Evolutionary conservation across 345 rosid species (phyloP), one percentile per base, ranked within the genome.

Genomic region (Sonneratia alba): DNA sequence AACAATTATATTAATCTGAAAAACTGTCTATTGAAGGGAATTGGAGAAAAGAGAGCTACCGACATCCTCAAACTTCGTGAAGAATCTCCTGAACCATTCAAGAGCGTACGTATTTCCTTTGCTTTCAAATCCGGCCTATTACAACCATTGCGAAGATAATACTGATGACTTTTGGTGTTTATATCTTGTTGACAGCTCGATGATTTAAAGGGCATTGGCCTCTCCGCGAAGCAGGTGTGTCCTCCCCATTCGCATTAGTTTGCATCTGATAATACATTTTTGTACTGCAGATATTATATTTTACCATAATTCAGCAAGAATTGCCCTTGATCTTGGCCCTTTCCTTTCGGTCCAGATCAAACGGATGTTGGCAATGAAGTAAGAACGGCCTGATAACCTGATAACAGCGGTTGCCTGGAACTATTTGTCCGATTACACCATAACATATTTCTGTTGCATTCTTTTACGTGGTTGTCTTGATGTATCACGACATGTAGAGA

Each of bases 1-100:
- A 2, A 51, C 15, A 70, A 19, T 3, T 16, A 13, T 73, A 16
- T 48, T 55, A 11, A 66, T 18, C 13, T n/a, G 34, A 36, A 66
- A 61, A 53, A 47, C 66, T 59, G 3, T 68, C 68, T 69, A 11
- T 48, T 75, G 55, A 36, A 92, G 97, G 97, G 97, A 67, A 90
- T 92, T 24, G 94, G 94, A 76, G 94, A 88, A 70, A 92, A 85
- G 80, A 84, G 96, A 78, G 98, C 98, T 0, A 78, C 78, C 9
- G 80, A 67, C 81, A 86, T 92, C 78, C 82, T 92, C 69, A 79
- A 86, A 75, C 83, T 87, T 70, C 93, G 93, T 0, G 79, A 85
- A 64, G 85, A 84, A 66, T 82, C 91, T 36, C 85, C 88, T 0
- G 89, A 83, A 72, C 92, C 89, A 36, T 91, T 91, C 56, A 85